Evolutionary conservation across 306 rosid species (phyloP), one percentile per base, ranked within the genome.

Genomic region (Gleditsia sinensis): DNA sequence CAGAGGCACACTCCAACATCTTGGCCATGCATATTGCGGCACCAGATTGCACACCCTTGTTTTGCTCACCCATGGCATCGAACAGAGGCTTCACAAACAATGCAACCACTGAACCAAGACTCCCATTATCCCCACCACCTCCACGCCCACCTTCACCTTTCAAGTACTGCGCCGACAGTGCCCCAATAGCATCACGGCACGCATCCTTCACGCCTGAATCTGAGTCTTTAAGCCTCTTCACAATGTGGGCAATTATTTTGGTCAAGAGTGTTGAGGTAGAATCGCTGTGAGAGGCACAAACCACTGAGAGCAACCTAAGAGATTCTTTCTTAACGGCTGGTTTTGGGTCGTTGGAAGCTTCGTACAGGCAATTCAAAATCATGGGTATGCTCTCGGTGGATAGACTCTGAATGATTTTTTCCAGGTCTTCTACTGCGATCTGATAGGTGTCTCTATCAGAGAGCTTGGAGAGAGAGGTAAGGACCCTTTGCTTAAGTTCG

Each of bases 21-120:
- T 88, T 91, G 1, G 96, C 92, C 89, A 93, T 79, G 62, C 97
- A 91, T 76, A 81, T 21, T 6, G 97, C 97, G 0, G 98, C 98
- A 42, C 97, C 97, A 17, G 88, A 86, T 71, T 93, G 98, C 43
- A 89, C 92, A n/a, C 56, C 86, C 40, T 91, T 93, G 83, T 81
- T 91, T 87, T 93, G 98, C 78, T 93, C 98, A 28, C 84, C 91
- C 98, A 93, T 93, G 0, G 98, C 93, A 84, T 93, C 97, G 63
- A 89, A 91, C 79, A 93, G 48, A 9, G 98, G 98, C 88, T 81
- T 88, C 81, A 88, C 95, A 69, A 93, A 93, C 85, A 93, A 43
- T 3, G 85, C 93, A 74, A 90, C 97, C 24, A 88, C 80, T 0
- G 94, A 75, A 8, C 92, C 88, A 30, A 68, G 58, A 20, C 86